These are phyloP conservation scores for Leishmania lainsoni DNA, from an alignment of 208 protist species.

Conservation along the genomic window DNA sequence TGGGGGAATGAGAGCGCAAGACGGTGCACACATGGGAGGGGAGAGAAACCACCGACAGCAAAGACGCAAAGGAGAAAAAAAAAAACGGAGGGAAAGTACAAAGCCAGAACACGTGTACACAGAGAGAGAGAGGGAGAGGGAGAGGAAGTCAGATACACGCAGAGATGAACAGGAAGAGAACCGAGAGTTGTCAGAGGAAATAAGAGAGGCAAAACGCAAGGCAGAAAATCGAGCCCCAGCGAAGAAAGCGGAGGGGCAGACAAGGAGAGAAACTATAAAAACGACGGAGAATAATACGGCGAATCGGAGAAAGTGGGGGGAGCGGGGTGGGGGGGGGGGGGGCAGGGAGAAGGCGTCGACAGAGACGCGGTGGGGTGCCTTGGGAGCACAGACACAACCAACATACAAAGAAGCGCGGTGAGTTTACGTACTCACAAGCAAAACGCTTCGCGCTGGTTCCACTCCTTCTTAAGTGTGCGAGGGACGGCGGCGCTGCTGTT, in stretches of 20 bases:
- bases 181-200: too few relatives aligned
- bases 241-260: not conserved
- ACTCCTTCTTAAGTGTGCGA: not conserved
- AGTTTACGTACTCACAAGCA: not conserved
- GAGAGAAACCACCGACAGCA: too few relatives aligned
- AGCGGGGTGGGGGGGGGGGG: not conserved
- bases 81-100: too few relatives aligned
- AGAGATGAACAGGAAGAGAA: too few relatives aligned
- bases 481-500: not conserved
- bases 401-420: not conserved
- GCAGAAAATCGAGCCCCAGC: too few relatives aligned
- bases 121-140: not conserved
- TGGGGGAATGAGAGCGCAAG: not conserved
- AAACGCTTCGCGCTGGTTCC: not conserved
- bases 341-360: not conserved
- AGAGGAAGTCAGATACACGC: too few relatives aligned
- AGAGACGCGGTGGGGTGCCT: not conserved
- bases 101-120: not conserved
- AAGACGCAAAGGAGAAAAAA: too few relatives aligned
- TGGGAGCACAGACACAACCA: not conserved
- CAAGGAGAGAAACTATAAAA: not conserved
- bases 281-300: not conserved
- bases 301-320: not conserved
- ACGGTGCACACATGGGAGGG: not conserved
- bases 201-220: too few relatives aligned